Evolutionary conservation across 2,329 filamentous ascomycete genomes (phyloP).

Genomic region (Phialophora chinensis): DNA sequence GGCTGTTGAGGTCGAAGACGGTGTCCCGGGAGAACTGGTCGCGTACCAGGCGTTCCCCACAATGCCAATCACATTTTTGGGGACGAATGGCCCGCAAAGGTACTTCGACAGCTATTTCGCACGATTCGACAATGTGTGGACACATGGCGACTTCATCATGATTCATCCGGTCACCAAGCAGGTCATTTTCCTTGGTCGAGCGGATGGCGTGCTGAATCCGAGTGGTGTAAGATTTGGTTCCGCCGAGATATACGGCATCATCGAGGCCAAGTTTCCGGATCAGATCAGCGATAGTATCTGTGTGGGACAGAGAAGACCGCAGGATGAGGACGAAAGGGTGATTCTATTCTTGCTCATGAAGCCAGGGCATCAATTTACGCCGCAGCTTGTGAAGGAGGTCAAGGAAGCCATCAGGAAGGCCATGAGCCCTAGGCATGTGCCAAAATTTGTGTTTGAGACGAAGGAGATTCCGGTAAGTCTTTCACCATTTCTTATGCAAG

Average conservation of each 20-base stretch:
- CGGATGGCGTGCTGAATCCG: slow-evolving; percentile 67
- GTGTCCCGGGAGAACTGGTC: slow-evolving; percentile 76
- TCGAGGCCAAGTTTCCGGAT: slow-evolving; percentile 65
- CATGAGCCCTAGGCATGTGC: slow-evolving; percentile 75
- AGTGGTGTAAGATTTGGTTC: slow-evolving; percentile 89
- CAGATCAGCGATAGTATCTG: slow-evolving; percentile 75
- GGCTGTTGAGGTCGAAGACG: slow-evolving; percentile 62
- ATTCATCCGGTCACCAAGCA: slow-evolving; percentile 71
- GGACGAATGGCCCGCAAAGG: slow-evolving; percentile 58
- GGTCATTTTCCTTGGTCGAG: slow-evolving; percentile 71
- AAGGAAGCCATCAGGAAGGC: slow-evolving; percentile 70
- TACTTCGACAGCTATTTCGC: slow-evolving; percentile 53
- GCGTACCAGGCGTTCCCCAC: slow-evolving; percentile 75
- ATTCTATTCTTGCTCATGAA: slow-evolving; percentile 66
- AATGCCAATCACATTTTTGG: slow-evolving; percentile 71
- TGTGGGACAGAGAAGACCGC: slow-evolving; percentile 73
- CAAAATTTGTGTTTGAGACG: slow-evolving; percentile 78
- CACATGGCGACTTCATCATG: slow-evolving; percentile 79
- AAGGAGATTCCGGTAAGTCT: slow-evolving; percentile 73
- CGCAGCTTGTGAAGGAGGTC: slow-evolving; percentile 62
- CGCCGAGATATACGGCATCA: slow-evolving; percentile 95
- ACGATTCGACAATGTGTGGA: slow-evolving; percentile 66
- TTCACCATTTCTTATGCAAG: not conserved
- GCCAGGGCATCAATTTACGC: slow-evolving; percentile 62
- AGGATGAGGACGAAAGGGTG: slow-evolving; percentile 64